A percentile compares a stretch with the other conserved stretches of the same genome.
These are phyloP conservation scores for Daldinia bambusicola DNA, from an alignment of 495 filamentous ascomycete genomes.

Conservation along the genomic window DNA sequence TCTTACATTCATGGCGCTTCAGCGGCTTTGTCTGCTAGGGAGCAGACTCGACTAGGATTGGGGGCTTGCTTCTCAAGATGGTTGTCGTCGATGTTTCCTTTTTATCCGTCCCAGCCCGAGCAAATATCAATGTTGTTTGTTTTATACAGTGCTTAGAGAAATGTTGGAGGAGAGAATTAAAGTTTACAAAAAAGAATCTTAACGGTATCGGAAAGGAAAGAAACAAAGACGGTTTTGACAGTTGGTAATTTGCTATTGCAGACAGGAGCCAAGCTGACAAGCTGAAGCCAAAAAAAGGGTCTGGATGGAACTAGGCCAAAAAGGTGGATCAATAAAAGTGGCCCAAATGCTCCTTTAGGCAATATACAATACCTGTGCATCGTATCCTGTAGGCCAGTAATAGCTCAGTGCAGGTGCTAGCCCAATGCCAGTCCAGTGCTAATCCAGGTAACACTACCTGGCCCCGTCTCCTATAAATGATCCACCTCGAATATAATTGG, in stretches of 20 bases:
- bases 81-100: background rate
- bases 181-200: constrained; percentile 39
- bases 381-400: constrained; percentile 18
- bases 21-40: constrained; percentile 36
- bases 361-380: constrained; percentile 14
- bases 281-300: constrained; percentile 32
- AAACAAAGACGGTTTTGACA: constrained; percentile 27
- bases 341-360: constrained; percentile 19
- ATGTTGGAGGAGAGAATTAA: constrained; percentile 6
- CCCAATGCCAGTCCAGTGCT: background rate
- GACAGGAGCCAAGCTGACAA: constrained; percentile 27
- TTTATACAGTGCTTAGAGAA: background rate
- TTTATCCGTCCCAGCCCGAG: background rate
- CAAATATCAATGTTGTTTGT: background rate
- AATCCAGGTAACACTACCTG: background rate
- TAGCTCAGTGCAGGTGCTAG: background rate
- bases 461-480: constrained; percentile 22
- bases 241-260: constrained; percentile 17
- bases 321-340: constrained; percentile 18
- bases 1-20: constrained; percentile 60
- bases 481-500: constrained; percentile 24
- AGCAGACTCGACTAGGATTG: constrained; percentile 16
- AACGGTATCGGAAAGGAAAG: constrained; percentile 1
- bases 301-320: constrained; percentile 29
- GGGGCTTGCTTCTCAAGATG: background rate